Evolutionary conservation across 768 basidiomycete species (phyloP), one percentile per base, ranked within the genome.

Genomic region (Lactifluus subvellereus): DNA sequence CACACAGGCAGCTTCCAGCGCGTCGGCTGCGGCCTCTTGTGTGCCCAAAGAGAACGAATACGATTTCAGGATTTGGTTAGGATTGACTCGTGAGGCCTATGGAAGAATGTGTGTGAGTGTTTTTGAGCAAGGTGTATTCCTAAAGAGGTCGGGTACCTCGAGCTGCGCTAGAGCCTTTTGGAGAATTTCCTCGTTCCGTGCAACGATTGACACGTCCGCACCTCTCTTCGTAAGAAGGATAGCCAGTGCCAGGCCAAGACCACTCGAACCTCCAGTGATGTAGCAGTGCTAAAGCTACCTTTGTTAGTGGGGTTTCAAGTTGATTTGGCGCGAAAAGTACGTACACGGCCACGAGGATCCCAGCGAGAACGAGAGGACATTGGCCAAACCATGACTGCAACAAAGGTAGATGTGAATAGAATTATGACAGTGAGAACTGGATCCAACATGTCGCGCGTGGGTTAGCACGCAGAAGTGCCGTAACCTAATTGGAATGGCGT

Each of bases 161-260:
- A 95, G 72, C 49, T 80, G 75, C 37, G 73, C 75, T 27, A 89
- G 69, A 0, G 91, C 89, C 16, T 74, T 76, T 57, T 84, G 79
- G 11, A 94, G 74, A 62, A 82, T 84, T 50, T 76, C 77, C 68
- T 87, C 79, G 56, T 87, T 84, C 13, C 92, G 80, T 7, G 92
- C 93, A 10, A 95, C 87, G 62, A 95, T 91, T 7, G 89, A 91
- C 3, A 95, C 86, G 65, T 91, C 80, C 0, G 93, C 91, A 0
- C 94, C 94, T 62, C 77, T 78, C 63, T 77, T 75, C 14, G 82
- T 81, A 2, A 96, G 78, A 16, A 87, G 75, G 33, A 80, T 77
- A 1, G 92, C 88, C 8, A 95, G 76, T 0, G 84, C 81, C 2
- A 92, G 79, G 1, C 94, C 94, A 0, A 94, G 82, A 0, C 94